phyloP scores from a whole-genome alignment of 164 flowering plant genomes.

The Berberis vulgaris region DNA sequence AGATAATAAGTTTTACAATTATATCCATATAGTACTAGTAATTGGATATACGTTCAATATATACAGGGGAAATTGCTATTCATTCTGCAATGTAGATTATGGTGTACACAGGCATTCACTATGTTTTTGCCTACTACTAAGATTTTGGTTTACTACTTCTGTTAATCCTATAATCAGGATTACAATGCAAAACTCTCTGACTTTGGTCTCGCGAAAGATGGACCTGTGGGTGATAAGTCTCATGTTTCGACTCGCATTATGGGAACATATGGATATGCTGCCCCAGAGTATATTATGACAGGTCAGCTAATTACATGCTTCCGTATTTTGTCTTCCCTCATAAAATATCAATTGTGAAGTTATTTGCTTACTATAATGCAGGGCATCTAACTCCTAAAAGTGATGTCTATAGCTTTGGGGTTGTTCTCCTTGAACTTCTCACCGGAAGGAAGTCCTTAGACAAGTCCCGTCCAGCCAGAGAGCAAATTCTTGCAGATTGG shows the following conservation, averaged over 20 bases:
- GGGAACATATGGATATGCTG: conserved; percentile 94
- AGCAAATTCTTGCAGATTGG: conserved; percentile 81
- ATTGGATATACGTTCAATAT: no score
- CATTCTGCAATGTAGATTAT: no score
- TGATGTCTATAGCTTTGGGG: conserved; percentile 87
- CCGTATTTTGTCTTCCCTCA: background rate
- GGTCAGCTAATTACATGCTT: conserved; percentile 24
- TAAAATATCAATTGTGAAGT: background rate
- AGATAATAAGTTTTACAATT: no score
- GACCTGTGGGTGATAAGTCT: conserved; percentile 81
- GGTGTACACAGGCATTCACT: no score
- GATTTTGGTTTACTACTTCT: background rate
- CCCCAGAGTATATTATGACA: conserved; percentile 86
- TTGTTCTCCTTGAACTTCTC: conserved; percentile 77
- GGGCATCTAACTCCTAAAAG: conserved; percentile 81
- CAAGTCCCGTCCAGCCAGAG: conserved; percentile 62
- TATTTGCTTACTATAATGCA: conserved; percentile 13
- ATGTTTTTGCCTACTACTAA: background rate
- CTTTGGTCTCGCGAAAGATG: conserved; percentile 88
- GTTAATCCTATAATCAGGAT: conserved; percentile 34
- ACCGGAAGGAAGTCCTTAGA: conserved; percentile 81
- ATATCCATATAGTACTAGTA: no score
- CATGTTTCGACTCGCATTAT: conserved; percentile 88
- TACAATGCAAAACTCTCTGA: conserved; percentile 84
- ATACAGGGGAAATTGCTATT: no score